These are phyloP conservation scores for Vararia minispora DNA, from an alignment of 768 basidiomycete species.

Conservation along the genomic window DNA sequence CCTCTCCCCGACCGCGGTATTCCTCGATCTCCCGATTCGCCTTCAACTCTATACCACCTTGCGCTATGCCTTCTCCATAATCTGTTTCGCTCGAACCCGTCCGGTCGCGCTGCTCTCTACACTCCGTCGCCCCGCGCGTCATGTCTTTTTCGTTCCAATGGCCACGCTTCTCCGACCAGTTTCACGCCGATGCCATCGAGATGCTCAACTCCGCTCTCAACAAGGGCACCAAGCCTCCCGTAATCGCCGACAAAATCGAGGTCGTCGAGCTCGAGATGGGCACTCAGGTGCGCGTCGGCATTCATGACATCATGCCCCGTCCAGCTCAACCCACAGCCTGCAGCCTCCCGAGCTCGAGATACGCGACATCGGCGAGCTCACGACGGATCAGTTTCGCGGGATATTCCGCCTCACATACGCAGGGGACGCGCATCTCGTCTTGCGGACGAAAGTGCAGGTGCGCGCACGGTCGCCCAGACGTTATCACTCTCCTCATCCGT, in stretches of 20 bases:
- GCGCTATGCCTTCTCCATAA: neutral
- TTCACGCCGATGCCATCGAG: constrained; percentile 90
- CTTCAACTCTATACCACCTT: no score
- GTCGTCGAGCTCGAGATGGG: constrained; percentile 99
- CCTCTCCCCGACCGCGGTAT: no score
- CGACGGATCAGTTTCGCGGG: constrained; percentile 90
- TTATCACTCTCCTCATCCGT: neutral
- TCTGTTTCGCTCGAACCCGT: no score
- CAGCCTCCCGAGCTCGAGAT: constrained; percentile 97
- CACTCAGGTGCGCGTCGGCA: constrained; percentile 54
- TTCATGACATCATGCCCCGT: neutral
- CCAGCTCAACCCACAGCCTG: constrained; percentile 2
- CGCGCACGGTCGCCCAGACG: constrained; percentile 11
- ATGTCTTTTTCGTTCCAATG: constrained; percentile 94
- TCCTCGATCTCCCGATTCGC: no score
- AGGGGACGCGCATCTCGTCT: constrained; percentile 82
- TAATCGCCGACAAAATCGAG: constrained; percentile 95
- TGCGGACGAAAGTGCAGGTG: constrained; percentile 90
- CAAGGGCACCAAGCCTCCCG: constrained; percentile 94
- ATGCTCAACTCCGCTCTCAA: constrained; percentile 96
- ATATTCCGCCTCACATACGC: constrained; percentile 93
- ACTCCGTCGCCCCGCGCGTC: constrained; percentile 3
- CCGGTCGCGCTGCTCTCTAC: no score
- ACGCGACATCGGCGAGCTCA: constrained; percentile 94
- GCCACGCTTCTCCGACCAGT: constrained; percentile 94